Conservation (phyloP, 805 yeast species). For the Metschnikowia shivogae region DNA sequence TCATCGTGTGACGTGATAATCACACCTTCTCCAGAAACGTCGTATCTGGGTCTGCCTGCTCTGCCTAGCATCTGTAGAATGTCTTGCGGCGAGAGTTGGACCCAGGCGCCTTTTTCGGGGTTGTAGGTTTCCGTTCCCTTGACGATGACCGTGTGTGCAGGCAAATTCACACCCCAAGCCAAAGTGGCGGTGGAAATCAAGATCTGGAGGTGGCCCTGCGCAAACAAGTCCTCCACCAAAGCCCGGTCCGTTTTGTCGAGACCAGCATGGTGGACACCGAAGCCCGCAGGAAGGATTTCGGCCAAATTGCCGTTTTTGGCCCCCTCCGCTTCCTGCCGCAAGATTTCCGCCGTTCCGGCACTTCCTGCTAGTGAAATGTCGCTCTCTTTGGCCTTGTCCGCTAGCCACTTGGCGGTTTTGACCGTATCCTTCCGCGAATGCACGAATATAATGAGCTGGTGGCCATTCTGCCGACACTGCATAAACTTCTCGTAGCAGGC, state of each 20-base stretch:
- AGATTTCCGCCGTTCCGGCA: conserved; percentile 57
- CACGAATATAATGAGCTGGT: conserved; percentile 85
- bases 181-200: conserved; percentile 77
- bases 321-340: conserved; percentile 57
- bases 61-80: conserved; percentile 96
- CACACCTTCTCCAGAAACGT: conserved; percentile 88
- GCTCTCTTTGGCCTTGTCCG: conserved; percentile 55
- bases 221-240: conserved; percentile 79
- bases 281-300: conserved; percentile 62
- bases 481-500: conserved; percentile 75
- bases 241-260: conserved; percentile 67
- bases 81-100: conserved; percentile 90
- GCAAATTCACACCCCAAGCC: conserved; percentile 85
- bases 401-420: conserved; percentile 73
- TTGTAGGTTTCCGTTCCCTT: conserved; percentile 93
- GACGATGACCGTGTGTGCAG: conserved; percentile 77
- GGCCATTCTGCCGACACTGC: conserved; percentile 56
- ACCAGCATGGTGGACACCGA: conserved; percentile 94
- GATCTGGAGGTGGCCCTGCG: conserved; percentile 80
- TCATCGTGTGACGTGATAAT: conserved; percentile 85
- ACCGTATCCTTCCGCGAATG: conserved; percentile 92
- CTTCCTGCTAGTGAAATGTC: conserved; percentile 32
- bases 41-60: conserved; percentile 96
- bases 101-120: conserved; percentile 88
- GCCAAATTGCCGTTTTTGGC: conserved; percentile 52